phyloP scores from a whole-genome alignment of 208 protist species.

The Trypanosoma brucei region DNA sequence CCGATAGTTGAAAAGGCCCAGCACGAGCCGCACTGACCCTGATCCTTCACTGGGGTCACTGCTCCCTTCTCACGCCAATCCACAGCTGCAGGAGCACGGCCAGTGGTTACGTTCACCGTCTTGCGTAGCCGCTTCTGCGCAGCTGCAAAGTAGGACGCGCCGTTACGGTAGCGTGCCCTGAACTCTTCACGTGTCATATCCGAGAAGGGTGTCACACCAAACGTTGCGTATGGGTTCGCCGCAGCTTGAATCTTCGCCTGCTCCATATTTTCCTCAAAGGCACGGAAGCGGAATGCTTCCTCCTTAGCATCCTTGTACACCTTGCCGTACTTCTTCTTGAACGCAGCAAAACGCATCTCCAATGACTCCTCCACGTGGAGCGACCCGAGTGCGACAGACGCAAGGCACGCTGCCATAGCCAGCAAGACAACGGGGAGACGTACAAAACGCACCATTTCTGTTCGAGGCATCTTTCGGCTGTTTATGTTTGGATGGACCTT shows the following conservation, averaged over 20 bases:
- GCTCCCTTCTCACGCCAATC: conserved; percentile 4
- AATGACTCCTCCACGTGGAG: not conserved
- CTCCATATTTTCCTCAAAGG: conserved; percentile 2
- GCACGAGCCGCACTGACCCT: conserved; percentile 1
- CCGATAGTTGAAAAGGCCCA: conserved; percentile 4
- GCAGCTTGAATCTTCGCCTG: not conserved
- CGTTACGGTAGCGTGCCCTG: conserved; percentile 4
- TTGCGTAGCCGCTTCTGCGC: not conserved
- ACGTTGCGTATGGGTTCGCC: conserved; percentile 4
- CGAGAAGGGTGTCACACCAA: conserved; percentile 4
- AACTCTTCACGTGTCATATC: conserved; percentile 4
- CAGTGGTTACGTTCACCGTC: conserved; percentile 1
- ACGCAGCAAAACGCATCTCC: not conserved
- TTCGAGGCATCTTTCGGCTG: not conserved
- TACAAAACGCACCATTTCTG: not conserved
- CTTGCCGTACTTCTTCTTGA: conserved; percentile 9
- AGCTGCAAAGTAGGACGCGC: not conserved
- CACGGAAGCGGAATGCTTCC: conserved; percentile 6
- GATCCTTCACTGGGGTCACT: conserved; percentile 6
- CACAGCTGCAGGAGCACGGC: not conserved
- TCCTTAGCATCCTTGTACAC: not conserved
- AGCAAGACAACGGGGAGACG: not conserved
- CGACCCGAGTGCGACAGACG: not conserved
- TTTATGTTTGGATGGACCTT: no score
- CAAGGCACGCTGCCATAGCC: not conserved